phyloP scores from a whole-genome alignment of 148 eudicot species.

The Simmondsia chinensis region DNA sequence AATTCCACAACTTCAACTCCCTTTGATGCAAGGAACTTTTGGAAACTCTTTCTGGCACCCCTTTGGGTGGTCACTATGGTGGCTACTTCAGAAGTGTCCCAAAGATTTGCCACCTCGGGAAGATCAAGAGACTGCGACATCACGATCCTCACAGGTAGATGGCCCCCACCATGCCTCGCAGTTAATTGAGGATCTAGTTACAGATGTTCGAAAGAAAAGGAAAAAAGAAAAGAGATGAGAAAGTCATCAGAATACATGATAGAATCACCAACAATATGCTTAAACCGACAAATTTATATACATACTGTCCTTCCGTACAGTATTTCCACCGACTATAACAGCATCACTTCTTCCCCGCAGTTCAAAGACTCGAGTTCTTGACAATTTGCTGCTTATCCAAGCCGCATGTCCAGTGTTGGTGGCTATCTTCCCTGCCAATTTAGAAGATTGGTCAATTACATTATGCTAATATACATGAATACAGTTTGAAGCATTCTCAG shows the following conservation, averaged over 20 bases:
- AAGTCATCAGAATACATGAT: neutral
- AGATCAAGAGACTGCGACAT: constrained; percentile 91
- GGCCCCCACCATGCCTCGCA: constrained; percentile 90
- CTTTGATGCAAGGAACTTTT: constrained; percentile 88
- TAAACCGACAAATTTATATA: constrained; percentile 17
- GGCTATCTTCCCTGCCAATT: constrained; percentile 80
- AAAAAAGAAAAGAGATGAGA: constrained; percentile 11
- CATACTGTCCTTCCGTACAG: constrained; percentile 94
- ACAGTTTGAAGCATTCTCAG: too few relatives aligned
- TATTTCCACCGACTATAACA: constrained; percentile 94
- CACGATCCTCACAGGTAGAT: constrained; percentile 72
- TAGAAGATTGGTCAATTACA: constrained; percentile 3
- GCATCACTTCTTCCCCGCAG: constrained; percentile 94
- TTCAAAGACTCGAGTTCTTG: constrained; percentile 83
- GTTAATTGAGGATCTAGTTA: constrained; percentile 78
- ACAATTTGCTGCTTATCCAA: constrained; percentile 85
- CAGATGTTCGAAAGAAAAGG: constrained; percentile 9
- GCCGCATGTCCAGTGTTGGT: constrained; percentile 83
- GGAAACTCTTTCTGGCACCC: constrained; percentile 86
- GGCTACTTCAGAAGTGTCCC: constrained; percentile 79
- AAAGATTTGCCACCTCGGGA: constrained; percentile 74
- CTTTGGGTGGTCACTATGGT: constrained; percentile 91
- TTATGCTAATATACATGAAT: too few relatives aligned
- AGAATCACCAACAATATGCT: constrained; percentile 6
- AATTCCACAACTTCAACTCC: constrained; percentile 96